Base-by-base conservation (phyloP, 306 rosid genomes). In the Sechiopsis laciniata region DNA sequence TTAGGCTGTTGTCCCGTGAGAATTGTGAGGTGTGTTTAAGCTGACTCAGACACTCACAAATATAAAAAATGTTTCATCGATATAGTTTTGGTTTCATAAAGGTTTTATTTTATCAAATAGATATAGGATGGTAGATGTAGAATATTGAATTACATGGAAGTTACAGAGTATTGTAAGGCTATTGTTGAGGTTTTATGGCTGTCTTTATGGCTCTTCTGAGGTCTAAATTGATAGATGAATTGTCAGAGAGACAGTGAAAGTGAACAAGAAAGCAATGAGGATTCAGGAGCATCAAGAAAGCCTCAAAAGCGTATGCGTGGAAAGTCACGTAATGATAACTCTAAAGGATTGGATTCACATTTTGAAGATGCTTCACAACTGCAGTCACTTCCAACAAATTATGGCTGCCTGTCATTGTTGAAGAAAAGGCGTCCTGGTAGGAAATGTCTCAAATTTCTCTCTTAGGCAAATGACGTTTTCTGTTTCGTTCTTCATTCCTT, bases 241-340 rank as follows among this genome's bases (percentile, higher is more conserved):
- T 81, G 81, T 40, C 91, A 94, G 97, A 97, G 87, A 79, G 96
- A 91, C 87, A 89, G 97, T 83, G 92, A 89, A 70, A 86, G 95
- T 78, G 97, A 90, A 76, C 84, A 83, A 74, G 96, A 90, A 83
- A 89, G 86, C 88, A 77, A 75, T 13, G 95, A 82, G 35, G 85
- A 79, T 61, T 78, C 77, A 77, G 96, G 82, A 76, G 84, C 82
- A 73, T 74, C 76, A 75, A 82, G 78, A 74, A 88, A 78, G 73
- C 85, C 95, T 73, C 77, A 81, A 80, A 94, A 89, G 82, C 83
- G 82, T 60, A 56, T 67, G 76, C 85, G 88, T 58, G 85, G 86
- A 77, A 89, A 87, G 78, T 63, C 77, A 71, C 83, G 65, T 52
- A 77, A 62, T 74, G 84, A 77, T 66, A 68, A 75, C 79, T 71